Evolutionary conservation across 176 grass and related monocot species (phyloP).

Genomic region (Cenchrus purpureus): DNA sequence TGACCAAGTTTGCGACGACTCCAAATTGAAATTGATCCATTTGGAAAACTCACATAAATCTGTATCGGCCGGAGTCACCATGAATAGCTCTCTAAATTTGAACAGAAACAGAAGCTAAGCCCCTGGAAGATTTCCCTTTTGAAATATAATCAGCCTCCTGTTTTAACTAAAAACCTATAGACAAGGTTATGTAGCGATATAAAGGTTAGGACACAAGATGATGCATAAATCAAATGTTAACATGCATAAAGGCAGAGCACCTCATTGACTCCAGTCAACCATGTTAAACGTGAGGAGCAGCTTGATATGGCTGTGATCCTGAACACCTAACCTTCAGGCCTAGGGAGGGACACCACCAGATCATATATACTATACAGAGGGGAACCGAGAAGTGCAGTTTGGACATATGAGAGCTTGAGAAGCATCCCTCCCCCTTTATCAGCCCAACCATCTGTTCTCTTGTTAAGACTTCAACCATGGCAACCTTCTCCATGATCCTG

Average conservation of each 20-base stretch:
- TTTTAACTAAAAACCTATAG: neutral
- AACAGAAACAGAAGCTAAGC: too few relatives aligned
- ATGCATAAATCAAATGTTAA: neutral
- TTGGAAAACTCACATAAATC: neutral
- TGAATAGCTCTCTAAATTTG: too few relatives aligned
- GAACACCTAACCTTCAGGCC: too few relatives aligned
- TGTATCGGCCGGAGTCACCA: too few relatives aligned
- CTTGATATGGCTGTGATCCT: neutral
- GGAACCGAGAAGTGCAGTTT: neutral
- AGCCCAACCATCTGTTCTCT: neutral
- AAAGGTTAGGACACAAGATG: neutral
- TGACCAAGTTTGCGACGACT: neutral
- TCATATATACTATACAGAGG: too few relatives aligned
- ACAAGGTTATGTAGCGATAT: neutral
- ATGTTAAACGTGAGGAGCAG: neutral
- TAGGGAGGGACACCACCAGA: too few relatives aligned
- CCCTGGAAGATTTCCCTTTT: neutral
- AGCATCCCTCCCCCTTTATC: neutral
- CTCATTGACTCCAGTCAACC: neutral
- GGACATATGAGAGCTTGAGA: neutral
- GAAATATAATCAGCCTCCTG: neutral
- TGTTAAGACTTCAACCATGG: conserved; percentile 1
- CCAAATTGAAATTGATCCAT: neutral
- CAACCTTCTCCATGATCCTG: neutral
- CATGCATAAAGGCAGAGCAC: neutral